Base-by-base conservation (phyloP, 441 rosid genomes). In the Erodium texanum region DNA sequence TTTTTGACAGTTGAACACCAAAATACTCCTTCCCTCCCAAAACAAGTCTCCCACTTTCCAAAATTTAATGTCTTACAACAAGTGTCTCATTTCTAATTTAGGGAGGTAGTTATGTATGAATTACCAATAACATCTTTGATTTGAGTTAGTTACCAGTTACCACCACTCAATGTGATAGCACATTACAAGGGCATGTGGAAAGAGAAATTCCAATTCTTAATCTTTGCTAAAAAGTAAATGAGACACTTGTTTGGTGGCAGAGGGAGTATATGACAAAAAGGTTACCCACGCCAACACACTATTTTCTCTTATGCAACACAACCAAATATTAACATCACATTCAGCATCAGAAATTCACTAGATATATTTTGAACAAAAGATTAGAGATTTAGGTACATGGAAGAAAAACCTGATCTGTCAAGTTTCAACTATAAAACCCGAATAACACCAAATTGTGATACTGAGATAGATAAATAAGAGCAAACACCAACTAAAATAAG, bases 401-500 rank as follows among this genome's bases (percentile, higher is more conserved):
- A 52, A 52, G 20, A 52, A 52, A n/a, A n/a, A n/a, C 23, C 22
- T 52, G 59, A 19, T 16, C 22, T n/a, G 5, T 52, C n/a, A 18
- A 16, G 20, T 18, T 16, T 16, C 20, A 18, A 16, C 22, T 16
- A 52, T 19, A 3, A 16, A 52, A 23, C 23, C 59, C n/a, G 19
- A 52, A 18, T 52, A 68, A 91, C 81, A 72, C 6, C 59, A 52
- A 52, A 16, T 16, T 52, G 22, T 52, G 22, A 52, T 52, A 52
- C 59, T 52, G 18, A 16, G 10, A 52, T 52, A 3, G 38, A 34
- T 34, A 34, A 34, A 34, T 34, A 34, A 34, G 34, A 34, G 38
- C 38, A 34, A 5, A 3, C 6, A 52, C 8, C 59, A 52, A 52
- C 4, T 52, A 16, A 52, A 52, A 23, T 52, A 52, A 52, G 22